phyloP scores from a whole-genome alignment of 257 asterid species.

The Solanum microdontum region DNA sequence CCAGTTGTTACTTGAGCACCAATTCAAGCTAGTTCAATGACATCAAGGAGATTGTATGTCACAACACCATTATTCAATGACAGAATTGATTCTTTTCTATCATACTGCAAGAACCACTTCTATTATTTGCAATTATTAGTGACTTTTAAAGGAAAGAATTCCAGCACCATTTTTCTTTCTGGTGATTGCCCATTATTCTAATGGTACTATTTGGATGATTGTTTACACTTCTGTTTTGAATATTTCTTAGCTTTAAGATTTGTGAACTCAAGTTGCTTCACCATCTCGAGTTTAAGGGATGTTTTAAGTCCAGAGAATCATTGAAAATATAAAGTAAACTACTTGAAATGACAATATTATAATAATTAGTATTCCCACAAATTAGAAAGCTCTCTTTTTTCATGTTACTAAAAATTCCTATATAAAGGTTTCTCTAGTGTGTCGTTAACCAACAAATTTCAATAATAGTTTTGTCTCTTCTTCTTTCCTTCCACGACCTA shows the following conservation, averaged over 20 bases:
- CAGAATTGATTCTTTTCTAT: background rate
- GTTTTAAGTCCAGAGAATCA: background rate
- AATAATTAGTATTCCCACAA: background rate
- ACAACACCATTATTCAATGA: background rate
- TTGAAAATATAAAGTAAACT: background rate
- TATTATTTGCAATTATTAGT: background rate
- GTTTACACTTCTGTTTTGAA: background rate
- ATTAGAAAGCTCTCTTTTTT: background rate
- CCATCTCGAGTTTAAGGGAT: background rate
- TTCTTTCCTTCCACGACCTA: background rate
- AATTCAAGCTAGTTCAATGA: background rate
- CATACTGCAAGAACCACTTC: background rate
- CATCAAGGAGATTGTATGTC: background rate
- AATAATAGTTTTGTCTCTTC: background rate
- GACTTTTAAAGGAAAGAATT: background rate
- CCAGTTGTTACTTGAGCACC: background rate
- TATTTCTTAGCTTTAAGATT: background rate
- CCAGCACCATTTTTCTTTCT: background rate
- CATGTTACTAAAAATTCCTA: background rate
- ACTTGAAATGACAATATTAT: background rate
- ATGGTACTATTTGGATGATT: background rate
- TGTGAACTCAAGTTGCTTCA: background rate
- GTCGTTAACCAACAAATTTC: background rate
- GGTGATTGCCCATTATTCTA: background rate
- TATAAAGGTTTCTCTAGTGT: background rate